phyloP scores from a whole-genome alignment of 1,284 basidiomycete genomes.

The Ustilago nuda region DNA sequence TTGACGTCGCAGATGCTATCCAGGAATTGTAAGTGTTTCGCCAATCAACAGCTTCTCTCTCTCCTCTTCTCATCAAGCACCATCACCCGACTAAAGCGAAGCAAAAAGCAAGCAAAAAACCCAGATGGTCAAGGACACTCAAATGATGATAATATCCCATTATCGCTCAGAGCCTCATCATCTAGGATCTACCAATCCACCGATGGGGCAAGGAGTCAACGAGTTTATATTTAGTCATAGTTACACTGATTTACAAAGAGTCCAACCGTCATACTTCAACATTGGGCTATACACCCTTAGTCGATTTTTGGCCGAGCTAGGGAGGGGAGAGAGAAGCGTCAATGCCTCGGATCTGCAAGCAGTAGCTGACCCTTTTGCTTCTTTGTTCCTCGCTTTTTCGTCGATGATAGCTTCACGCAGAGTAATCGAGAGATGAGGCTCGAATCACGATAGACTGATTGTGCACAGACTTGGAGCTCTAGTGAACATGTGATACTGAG shows the following conservation, averaged over 20 bases:
- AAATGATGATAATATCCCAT: conserved; percentile 47
- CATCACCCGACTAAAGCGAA: too few relatives aligned
- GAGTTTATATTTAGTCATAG: conserved; percentile 43
- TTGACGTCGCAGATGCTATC: too few relatives aligned
- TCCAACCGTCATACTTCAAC: not conserved
- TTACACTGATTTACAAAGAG: conserved; percentile 37
- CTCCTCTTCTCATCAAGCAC: not conserved
- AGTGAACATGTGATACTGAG: too few relatives aligned
- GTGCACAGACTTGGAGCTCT: too few relatives aligned
- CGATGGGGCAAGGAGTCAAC: conserved; percentile 30
- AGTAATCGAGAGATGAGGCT: too few relatives aligned
- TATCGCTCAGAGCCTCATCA: conserved; percentile 36
- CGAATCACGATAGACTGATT: too few relatives aligned
- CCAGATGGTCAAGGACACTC: not conserved
- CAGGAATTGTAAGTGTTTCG: too few relatives aligned
- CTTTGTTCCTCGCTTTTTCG: not conserved
- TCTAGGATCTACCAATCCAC: conserved; percentile 32
- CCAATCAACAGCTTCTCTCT: not conserved
- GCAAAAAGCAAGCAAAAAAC: too few relatives aligned
- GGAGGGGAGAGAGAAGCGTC: not conserved
- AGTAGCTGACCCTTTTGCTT: conserved; percentile 2
- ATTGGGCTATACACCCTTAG: too few relatives aligned
- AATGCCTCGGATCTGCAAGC: not conserved
- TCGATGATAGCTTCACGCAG: not conserved
- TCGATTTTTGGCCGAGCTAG: not conserved